phyloP scores from a whole-genome alignment of 345 rosid genomes.

The Trapa incisa region DNA sequence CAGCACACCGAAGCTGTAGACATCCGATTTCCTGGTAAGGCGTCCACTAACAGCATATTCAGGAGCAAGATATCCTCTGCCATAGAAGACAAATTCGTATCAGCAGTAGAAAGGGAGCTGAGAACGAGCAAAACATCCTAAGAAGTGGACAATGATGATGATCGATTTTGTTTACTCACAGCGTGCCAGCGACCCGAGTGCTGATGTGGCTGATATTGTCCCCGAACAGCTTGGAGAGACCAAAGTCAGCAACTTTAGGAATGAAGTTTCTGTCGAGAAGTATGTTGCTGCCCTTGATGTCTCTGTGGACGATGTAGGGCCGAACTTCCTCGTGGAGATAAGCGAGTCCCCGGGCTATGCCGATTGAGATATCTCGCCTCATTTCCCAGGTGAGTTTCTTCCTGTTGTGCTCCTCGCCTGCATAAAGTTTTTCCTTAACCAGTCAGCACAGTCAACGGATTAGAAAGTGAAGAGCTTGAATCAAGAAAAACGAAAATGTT shows the following conservation, averaged over 20 bases:
- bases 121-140: neutral
- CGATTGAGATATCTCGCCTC: constrained; percentile 29
- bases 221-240: constrained; percentile 32
- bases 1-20: constrained; percentile 50
- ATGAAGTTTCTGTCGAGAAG: constrained; percentile 34
- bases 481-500: neutral
- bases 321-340: constrained; percentile 44
- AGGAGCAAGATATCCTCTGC: constrained; percentile 51
- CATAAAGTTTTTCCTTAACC: neutral
- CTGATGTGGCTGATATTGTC: constrained; percentile 33
- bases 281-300: constrained; percentile 47
- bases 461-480: neutral
- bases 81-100: constrained; percentile 5
- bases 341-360: constrained; percentile 42
- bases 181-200: constrained; percentile 48
- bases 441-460: neutral
- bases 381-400: constrained; percentile 34
- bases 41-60: constrained; percentile 41
- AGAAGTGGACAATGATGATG: neutral
- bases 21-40: constrained; percentile 42
- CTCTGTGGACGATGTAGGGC: constrained; percentile 48
- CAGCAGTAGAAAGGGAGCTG: constrained; percentile 4
- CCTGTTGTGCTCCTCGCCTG: constrained; percentile 37
- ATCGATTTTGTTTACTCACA: constrained; percentile 22
- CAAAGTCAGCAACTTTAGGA: constrained; percentile 58